These are phyloP conservation scores for Vaccinium macrocarpon DNA, from an alignment of 148 eudicot species.

Conservation along the genomic window DNA sequence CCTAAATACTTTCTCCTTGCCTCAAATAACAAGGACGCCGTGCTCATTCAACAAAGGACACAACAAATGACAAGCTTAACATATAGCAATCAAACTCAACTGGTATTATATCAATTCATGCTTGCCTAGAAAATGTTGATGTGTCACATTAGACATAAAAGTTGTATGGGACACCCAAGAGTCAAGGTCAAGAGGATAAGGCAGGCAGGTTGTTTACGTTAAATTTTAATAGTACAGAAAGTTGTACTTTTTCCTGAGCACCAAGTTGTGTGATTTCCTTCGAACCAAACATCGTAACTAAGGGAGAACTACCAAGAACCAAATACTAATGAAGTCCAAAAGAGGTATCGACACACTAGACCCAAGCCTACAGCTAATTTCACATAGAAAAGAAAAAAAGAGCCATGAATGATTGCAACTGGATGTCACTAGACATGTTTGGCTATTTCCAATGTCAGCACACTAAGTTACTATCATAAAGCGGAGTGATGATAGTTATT, in stretches of 20 bases:
- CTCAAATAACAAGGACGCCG: background rate
- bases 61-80: too few species aligned
- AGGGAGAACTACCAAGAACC: background rate
- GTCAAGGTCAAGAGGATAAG: background rate
- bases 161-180: background rate
- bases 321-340: background rate
- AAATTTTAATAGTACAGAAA: background rate
- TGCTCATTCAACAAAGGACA: too few species aligned
- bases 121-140: background rate
- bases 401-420: background rate
- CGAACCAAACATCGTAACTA: background rate
- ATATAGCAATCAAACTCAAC: background rate
- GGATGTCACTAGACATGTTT: background rate
- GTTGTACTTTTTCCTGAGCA: background rate
- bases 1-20: background rate
- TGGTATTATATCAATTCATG: background rate
- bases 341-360: background rate
- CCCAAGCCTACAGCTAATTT: background rate
- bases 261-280: background rate
- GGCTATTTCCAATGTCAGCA: background rate
- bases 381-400: background rate
- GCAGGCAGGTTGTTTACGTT: background rate
- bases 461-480: background rate
- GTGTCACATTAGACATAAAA: background rate
- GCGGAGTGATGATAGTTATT: background rate